These are phyloP conservation scores for Luffa acutangula DNA, from an alignment of 306 rosid genomes.

Conservation along the genomic window DNA sequence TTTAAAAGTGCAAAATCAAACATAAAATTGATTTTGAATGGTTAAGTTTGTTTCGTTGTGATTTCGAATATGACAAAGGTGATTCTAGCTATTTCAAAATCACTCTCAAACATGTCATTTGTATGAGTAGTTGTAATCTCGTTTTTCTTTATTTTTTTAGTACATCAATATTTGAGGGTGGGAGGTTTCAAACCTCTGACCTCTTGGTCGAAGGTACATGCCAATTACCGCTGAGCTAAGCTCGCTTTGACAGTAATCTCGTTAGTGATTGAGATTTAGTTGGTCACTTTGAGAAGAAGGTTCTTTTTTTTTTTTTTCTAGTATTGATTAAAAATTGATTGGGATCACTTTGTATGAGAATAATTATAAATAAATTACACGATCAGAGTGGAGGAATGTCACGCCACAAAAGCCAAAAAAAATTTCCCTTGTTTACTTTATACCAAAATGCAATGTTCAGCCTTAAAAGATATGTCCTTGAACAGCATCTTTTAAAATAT, in stretches of 20 bases:
- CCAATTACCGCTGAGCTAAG: too few relatives aligned
- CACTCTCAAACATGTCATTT: too few relatives aligned
- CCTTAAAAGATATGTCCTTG: background rate
- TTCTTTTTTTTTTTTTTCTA: background rate
- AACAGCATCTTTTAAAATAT: background rate
- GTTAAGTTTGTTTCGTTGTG: too few relatives aligned
- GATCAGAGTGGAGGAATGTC: background rate
- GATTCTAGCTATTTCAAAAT: too few relatives aligned
- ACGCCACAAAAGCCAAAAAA: slow-evolving; percentile 3
- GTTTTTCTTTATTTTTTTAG: too few relatives aligned
- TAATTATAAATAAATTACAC: background rate
- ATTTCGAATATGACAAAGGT: too few relatives aligned
- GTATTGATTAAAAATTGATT: background rate
- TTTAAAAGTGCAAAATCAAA: too few relatives aligned
- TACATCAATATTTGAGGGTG: too few relatives aligned
- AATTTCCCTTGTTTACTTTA: background rate
- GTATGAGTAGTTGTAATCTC: too few relatives aligned
- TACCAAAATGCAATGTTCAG: background rate
- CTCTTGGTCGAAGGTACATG: too few relatives aligned
- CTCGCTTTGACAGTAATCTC: background rate
- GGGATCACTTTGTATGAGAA: background rate
- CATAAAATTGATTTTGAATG: too few relatives aligned
- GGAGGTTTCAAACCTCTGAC: too few relatives aligned
- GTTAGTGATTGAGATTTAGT: background rate
- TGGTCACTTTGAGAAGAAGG: background rate